Conservation (phyloP, 2,329 filamentous ascomycete species). For the Blastomyces parvus region DNA sequence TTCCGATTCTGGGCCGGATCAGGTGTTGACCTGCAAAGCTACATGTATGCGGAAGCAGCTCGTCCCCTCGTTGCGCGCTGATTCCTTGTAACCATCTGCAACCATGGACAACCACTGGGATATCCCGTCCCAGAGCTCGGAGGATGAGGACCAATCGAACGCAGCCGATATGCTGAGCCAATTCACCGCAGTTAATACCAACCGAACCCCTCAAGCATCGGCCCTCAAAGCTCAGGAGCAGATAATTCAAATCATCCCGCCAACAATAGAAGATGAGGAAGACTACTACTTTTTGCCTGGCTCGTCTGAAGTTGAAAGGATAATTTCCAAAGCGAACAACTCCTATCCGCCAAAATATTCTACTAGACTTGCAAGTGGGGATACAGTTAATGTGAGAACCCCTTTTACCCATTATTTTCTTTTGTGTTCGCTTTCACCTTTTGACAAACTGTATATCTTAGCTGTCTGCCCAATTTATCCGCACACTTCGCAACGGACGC, state of each 20-base stretch:
- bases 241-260: slow-evolving; percentile 8
- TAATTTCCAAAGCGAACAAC: slow-evolving; percentile 10
- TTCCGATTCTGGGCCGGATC: neutral
- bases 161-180: slow-evolving; percentile 15
- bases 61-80: neutral
- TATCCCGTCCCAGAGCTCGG: neutral
- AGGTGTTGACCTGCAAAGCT: neutral
- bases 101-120: neutral
- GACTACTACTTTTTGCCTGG: slow-evolving; percentile 15
- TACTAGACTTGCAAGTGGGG: slow-evolving; percentile 13
- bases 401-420: neutral
- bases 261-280: slow-evolving; percentile 17
- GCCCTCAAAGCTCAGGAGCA: slow-evolving; percentile 4
- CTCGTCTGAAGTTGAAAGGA: slow-evolving; percentile 12
- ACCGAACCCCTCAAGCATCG: neutral
- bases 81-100: neutral
- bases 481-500: slow-evolving; percentile 1
- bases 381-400: slow-evolving; percentile 12
- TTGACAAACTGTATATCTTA: slow-evolving; percentile 1
- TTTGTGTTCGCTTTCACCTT: neutral
- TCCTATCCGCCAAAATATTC: slow-evolving; percentile 8
- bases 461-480: neutral
- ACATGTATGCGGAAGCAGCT: neutral
- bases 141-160: neutral
- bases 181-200: slow-evolving; percentile 11